Evolutionary conservation across 805 yeast genomes (phyloP).

Genomic region (Ascoidea rubescens): DNA sequence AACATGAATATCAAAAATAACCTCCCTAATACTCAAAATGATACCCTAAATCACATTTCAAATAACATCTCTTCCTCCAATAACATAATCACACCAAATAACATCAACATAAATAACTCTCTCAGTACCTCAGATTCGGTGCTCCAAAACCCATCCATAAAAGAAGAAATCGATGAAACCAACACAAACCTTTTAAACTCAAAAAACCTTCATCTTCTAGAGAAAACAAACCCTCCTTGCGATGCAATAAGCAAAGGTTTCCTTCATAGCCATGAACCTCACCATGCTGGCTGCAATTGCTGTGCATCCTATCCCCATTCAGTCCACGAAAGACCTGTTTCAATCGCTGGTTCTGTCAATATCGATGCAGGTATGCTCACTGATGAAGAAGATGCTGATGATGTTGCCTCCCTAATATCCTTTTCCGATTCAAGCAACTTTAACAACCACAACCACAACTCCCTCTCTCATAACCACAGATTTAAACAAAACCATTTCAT

Average conservation of each 20-base stretch:
- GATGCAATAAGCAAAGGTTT: background rate
- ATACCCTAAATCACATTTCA: background rate
- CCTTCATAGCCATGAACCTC: conserved; percentile 18
- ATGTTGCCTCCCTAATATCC: conserved; percentile 15
- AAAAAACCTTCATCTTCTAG: background rate
- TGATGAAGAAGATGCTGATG: conserved; percentile 24
- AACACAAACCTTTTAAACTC: background rate
- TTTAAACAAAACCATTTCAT: background rate
- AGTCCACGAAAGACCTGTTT: conserved; percentile 49
- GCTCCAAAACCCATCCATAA: background rate
- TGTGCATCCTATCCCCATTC: conserved; percentile 40
- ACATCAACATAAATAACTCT: background rate
- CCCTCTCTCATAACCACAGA: background rate
- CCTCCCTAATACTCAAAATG: background rate
- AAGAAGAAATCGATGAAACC: background rate
- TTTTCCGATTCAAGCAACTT: conserved; percentile 10
- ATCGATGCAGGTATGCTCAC: conserved; percentile 31
- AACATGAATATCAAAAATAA: background rate
- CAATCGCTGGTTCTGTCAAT: conserved; percentile 48
- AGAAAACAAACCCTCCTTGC: background rate
- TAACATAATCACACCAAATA: too few species aligned
- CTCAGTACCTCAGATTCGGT: background rate
- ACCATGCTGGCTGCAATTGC: conserved; percentile 40
- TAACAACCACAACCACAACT: conserved; percentile 4
- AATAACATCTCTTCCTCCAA: background rate